Percentiles rank a stretch among this genome's conserved stretches.
phyloP scores from a whole-genome alignment of 257 asterid species.

The Penstemon eatonii region DNA sequence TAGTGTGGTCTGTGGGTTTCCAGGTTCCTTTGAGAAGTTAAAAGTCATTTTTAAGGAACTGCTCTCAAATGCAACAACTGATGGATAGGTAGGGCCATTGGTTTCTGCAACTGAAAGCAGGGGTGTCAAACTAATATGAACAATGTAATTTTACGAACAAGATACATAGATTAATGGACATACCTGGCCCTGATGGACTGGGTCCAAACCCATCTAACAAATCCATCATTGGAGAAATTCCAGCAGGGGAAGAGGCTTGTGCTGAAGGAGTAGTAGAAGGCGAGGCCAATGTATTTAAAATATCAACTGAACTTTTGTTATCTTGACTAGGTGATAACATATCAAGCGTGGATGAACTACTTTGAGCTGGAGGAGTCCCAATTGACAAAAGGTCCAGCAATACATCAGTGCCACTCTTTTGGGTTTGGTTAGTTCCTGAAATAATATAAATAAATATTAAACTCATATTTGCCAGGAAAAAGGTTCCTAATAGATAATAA shows the following conservation, averaged over 20 bases:
- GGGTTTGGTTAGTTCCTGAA: slow-evolving; percentile 61
- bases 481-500: too few relatives aligned
- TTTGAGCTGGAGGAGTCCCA: slow-evolving; percentile 72
- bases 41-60: slow-evolving; percentile 63
- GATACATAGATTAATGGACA: slow-evolving; percentile 21
- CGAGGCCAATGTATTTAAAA: slow-evolving; percentile 51
- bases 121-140: slow-evolving; percentile 24
- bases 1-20: slow-evolving; percentile 60
- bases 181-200: slow-evolving; percentile 60
- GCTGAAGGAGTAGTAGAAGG: slow-evolving; percentile 51
- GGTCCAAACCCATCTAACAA: slow-evolving; percentile 77
- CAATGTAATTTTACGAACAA: slow-evolving; percentile 18
- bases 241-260: slow-evolving; percentile 43
- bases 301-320: slow-evolving; percentile 48
- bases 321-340: slow-evolving; percentile 53
- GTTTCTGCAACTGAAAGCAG: slow-evolving; percentile 54
- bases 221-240: slow-evolving; percentile 80
- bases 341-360: slow-evolving; percentile 51
- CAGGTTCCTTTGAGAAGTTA: slow-evolving; percentile 81
- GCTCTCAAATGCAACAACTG: slow-evolving; percentile 87
- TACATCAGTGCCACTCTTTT: slow-evolving; percentile 63
- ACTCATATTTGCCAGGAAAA: not conserved
- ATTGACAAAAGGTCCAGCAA: slow-evolving; percentile 86
- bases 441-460: slow-evolving; percentile 17
- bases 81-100: slow-evolving; percentile 64